phyloP scores from a whole-genome alignment of 768 basidiomycete species.

The Royoungia palumana region DNA sequence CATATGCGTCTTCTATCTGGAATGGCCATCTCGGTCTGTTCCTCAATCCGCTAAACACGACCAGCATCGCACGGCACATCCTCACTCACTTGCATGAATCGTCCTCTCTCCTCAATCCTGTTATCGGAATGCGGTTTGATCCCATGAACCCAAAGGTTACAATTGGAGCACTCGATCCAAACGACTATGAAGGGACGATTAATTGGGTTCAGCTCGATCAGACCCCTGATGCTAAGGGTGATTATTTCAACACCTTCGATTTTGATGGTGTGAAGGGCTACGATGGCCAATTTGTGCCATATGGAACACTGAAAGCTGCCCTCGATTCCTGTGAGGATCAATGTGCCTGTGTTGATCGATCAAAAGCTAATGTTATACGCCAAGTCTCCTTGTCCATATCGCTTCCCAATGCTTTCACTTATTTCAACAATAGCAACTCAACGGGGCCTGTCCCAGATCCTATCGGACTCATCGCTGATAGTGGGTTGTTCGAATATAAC shows the following conservation, averaged over 20 bases:
- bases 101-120: slow-evolving; percentile 28
- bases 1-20: slow-evolving; percentile 1
- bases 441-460: slow-evolving; percentile 24
- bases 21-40: slow-evolving; percentile 28
- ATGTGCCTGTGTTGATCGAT: background rate
- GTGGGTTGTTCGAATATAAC: slow-evolving; percentile 10
- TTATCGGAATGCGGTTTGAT: slow-evolving; percentile 30
- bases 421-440: slow-evolving; percentile 16
- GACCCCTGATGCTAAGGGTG: slow-evolving; percentile 13
- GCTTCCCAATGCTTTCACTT: slow-evolving; percentile 17
- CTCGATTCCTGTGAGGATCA: slow-evolving; percentile 25
- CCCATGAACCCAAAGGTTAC: slow-evolving; percentile 28
- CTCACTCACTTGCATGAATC: slow-evolving; percentile 20
- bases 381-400: slow-evolving; percentile 15
- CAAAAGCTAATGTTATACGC: background rate
- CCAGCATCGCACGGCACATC: slow-evolving; percentile 6
- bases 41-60: slow-evolving; percentile 20
- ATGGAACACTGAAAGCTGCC: slow-evolving; percentile 13
- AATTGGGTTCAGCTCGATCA: slow-evolving; percentile 27
- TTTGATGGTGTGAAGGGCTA: slow-evolving; percentile 32
- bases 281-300: slow-evolving; percentile 25
- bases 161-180: slow-evolving; percentile 31
- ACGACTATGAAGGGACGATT: slow-evolving; percentile 30
- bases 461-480: background rate
- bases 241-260: slow-evolving; percentile 19